Conservation (phyloP, 306 rosid genomes). For the Purshia tridentata region DNA sequence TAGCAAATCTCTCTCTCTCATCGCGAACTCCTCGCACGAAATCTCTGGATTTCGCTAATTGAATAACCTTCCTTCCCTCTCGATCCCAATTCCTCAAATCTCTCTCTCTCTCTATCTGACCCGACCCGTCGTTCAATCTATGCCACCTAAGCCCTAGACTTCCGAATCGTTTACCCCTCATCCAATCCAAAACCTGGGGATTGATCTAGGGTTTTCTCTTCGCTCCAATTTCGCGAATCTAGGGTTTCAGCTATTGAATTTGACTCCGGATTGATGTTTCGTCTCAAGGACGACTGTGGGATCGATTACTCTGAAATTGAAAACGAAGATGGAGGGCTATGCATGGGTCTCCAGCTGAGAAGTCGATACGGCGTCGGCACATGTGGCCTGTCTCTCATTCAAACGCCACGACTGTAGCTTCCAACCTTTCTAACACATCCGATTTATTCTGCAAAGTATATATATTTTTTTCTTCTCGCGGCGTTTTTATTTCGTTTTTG, state of each 20-base stretch:
- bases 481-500: neutral
- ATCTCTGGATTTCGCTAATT: conserved; percentile 57
- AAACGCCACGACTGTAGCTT: conserved; percentile 79
- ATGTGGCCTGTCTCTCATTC: conserved; percentile 93
- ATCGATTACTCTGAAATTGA: conserved; percentile 50
- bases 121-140: conserved; percentile 1
- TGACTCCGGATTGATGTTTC: conserved; percentile 88
- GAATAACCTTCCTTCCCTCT: conserved; percentile 23
- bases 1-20: conserved; percentile 32
- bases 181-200: conserved; percentile 49
- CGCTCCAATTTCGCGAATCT: conserved; percentile 30
- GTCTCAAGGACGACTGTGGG: conserved; percentile 58
- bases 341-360: conserved; percentile 89
- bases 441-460: conserved; percentile 68
- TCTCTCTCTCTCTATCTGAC: neutral
- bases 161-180: conserved; percentile 3
- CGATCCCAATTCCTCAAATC: conserved; percentile 51
- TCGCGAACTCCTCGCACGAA: conserved; percentile 62
- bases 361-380: conserved; percentile 90
- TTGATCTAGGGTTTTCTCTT: conserved; percentile 55
- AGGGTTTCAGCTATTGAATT: conserved; percentile 51
- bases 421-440: conserved; percentile 52
- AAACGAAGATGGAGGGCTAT: conserved; percentile 82
- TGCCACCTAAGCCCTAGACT: conserved; percentile 54
- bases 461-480: neutral